Percentiles rank a stretch among this genome's conserved stretches.
Conservation (phyloP, 1,284 basidiomycete species). For the Psilocybe mexicana region DNA sequence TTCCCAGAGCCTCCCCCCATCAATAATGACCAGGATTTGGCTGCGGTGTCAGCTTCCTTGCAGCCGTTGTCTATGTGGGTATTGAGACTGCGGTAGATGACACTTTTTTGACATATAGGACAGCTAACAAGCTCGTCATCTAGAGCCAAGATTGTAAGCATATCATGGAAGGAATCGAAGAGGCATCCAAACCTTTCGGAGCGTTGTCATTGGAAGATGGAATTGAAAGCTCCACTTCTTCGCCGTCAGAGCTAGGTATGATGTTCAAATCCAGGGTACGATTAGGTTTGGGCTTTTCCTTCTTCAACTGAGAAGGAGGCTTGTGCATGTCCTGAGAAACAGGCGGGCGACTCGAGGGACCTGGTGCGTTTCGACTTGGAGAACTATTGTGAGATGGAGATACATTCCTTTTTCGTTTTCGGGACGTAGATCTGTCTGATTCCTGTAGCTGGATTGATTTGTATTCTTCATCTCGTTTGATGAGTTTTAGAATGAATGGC, state of each 20-base stretch:
- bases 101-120: constrained; percentile 52
- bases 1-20: constrained; percentile 31
- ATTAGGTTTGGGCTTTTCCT: constrained; percentile 14
- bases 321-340: constrained; percentile 16
- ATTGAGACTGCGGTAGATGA: constrained; percentile 52
- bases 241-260: constrained; percentile 33
- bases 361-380: constrained; percentile 5
- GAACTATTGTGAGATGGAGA: constrained; percentile 15
- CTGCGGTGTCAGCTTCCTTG: constrained; percentile 27
- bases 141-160: constrained; percentile 18
- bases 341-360: constrained; percentile 12
- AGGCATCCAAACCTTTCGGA: constrained; percentile 21
- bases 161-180: neutral
- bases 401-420: constrained; percentile 33
- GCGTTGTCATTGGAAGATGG: constrained; percentile 8
- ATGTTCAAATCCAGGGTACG: constrained; percentile 13
- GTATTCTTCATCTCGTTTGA: constrained; percentile 30
- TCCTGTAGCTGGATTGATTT: constrained; percentile 10
- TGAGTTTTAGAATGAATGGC: constrained; percentile 41
- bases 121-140: constrained; percentile 46
- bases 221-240: constrained; percentile 6
- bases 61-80: constrained; percentile 61
- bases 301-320: constrained; percentile 20
- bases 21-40: constrained; percentile 49
- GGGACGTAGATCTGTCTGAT: constrained; percentile 15